Evolutionary conservation across 192 early-diverging fungal genomes (phyloP), one percentile per base, ranked within the genome.

Genomic region (Entrophospora sp.): DNA sequence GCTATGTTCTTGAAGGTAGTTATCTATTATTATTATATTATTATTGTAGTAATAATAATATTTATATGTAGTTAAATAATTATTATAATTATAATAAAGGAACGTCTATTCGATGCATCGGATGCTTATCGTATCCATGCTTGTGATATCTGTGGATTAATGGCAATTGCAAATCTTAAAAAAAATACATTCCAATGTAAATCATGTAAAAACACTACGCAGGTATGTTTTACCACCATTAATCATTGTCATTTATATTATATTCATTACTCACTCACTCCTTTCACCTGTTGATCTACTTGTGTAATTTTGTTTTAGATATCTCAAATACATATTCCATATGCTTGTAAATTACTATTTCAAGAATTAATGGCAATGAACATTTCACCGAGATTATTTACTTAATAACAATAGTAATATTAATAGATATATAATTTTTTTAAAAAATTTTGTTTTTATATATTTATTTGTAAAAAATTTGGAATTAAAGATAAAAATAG

Each of bases 351-450:
- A 77, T 75, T 99, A 64, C 74, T 99, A 58, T 96, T 99, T 81
- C 97, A 99, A 79, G 97, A 99, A 75, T 77, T 99, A 36, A 99
- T 99, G 96, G 83, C 96, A 16, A 97, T 99, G 94, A 95, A 96
- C 75, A 97, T 99, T 78, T 91, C 95, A 13, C 95, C 96, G 32
- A 79, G 95, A 14, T 52, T 75, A 45, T 72, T 72, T 28, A 72
- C 75, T n/a, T n/a, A n/a, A n/a, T n/a, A n/a, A n/a, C n/a, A n/a
- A n/a, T n/a, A n/a, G n/a, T n/a, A n/a, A n/a, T n/a, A n/a, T n/a
- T n/a, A n/a, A n/a, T n/a, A n/a, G n/a, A n/a, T n/a, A n/a, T n/a
- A n/a, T n/a, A n/a, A n/a, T n/a, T n/a, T n/a, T n/a, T n/a, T n/a
- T n/a, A n/a, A n/a, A n/a, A n/a, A n/a, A n/a, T n/a, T n/a, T n/a